These are phyloP conservation scores for Amaranthus cruentus DNA, from an alignment of 148 eudicot species.

Conservation along the genomic window DNA sequence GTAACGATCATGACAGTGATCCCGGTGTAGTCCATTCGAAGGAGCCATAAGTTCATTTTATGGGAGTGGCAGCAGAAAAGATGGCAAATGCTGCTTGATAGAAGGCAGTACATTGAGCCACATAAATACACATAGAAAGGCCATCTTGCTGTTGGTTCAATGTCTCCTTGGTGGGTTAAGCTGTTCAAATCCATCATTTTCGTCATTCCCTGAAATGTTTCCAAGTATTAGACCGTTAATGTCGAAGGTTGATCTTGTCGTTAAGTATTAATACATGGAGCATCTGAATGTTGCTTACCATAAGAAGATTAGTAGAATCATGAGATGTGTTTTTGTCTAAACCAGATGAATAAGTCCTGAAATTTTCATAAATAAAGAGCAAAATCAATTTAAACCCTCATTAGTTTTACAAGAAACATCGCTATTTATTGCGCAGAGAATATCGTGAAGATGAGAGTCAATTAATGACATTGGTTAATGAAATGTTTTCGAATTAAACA, in stretches of 20 bases:
- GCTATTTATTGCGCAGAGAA: too few relatives aligned
- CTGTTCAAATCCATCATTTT: conserved; percentile 40
- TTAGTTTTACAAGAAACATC: background rate
- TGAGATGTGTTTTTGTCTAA: conserved; percentile 48
- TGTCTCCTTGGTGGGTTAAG: conserved; percentile 13
- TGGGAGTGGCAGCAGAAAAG: conserved; percentile 89
- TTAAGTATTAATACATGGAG: background rate
- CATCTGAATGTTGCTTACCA: conserved; percentile 29
- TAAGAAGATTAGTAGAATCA: conserved; percentile 34
- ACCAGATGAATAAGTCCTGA: conserved; percentile 52
- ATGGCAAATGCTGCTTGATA: conserved; percentile 77
- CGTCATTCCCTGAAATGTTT: conserved; percentile 39
- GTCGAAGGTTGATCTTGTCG: too few relatives aligned
- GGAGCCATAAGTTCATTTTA: conserved; percentile 42
- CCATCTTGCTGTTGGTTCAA: conserved; percentile 43
- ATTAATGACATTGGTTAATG: too few relatives aligned
- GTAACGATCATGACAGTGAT: conserved; percentile 86
- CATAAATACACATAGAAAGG: conserved; percentile 76
- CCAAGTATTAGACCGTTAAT: too few relatives aligned
- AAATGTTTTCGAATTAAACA: too few relatives aligned
- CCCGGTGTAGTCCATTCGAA: conserved; percentile 77
- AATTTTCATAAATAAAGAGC: conserved; percentile 2
- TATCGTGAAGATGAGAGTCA: too few relatives aligned
- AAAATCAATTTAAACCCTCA: background rate
- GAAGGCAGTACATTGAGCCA: conserved; percentile 89